Base-by-base conservation (phyloP, 176 grass and related monocot species). In the Oryza longistaminata region DNA sequence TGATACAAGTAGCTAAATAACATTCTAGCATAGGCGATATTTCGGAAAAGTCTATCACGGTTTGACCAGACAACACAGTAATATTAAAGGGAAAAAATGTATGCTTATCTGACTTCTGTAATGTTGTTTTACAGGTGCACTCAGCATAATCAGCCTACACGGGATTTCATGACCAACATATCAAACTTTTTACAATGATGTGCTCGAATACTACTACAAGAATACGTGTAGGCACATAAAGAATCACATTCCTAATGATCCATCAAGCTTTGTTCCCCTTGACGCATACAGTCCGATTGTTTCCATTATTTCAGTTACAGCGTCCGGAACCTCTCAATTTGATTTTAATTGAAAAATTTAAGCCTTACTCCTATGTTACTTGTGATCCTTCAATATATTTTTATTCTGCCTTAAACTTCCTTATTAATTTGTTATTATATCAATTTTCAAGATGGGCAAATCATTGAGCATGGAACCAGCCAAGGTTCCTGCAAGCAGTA, bases 401-500 rank as follows among this genome's bases (percentile, higher is more conserved):
- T n/a, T n/a, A 4, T 74, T 64, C 2, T 53, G 42, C 35, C 45
- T n/a, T n/a, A n/a, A 14, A 44, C 3, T 70, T 29, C 8, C n/a
- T n/a, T 72, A 76, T 55, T 39, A 40, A 52, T 60, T 21, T 70
- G 21, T 7, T 86, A n/a, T 31, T 83, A 19, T 48, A 5, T 69
- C 78, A 34, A 46, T 74, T 64, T 77, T 55, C 26, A 53, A 95
- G 93, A 88, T 90, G 72, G 86, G n/a, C 85, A 71, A 90, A 76
- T 86, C 88, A 73, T 68, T 86, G 73, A 92, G 25, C 15, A 58
- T 81, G 73, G 96, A 93, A 34, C 88, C 96, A 73, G 77, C 76
- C 43, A 98, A 93, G 45, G n/a, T n/a, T n/a, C 87, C 91, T 78
- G 71, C 86, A 86, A 89, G 66, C 29, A 92, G 86, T 66, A 95